A percentile compares a stretch with the other conserved stretches of the same genome.
Conservation (phyloP, 1,284 basidiomycete genomes). For the Amylostereum areolatum region DNA sequence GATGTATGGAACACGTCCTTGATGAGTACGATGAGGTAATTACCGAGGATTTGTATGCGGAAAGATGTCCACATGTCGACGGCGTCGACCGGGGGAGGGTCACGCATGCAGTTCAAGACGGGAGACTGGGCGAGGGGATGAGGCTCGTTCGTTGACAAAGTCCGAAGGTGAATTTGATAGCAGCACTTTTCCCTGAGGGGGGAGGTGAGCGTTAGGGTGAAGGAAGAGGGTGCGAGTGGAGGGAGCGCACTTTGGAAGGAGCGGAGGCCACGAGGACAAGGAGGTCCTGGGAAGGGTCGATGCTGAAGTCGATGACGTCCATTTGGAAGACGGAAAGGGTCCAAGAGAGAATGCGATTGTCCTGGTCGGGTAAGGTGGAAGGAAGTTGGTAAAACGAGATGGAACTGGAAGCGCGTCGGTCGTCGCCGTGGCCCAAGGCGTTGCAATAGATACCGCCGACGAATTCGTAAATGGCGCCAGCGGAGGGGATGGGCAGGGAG, state of each 20-base stretch:
- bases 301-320: constrained; percentile 44
- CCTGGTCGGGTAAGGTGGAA: constrained; percentile 14
- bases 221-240: constrained; percentile 2
- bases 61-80: constrained; percentile 33
- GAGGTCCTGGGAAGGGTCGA: constrained; percentile 47
- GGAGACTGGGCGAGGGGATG: constrained; percentile 36
- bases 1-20: constrained; percentile 8
- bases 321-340: constrained; percentile 32
- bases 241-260: constrained; percentile 30
- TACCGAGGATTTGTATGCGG: constrained; percentile 34
- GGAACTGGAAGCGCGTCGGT: constrained; percentile 19
- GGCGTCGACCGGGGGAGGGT: constrained; percentile 15
- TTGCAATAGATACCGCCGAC: constrained; percentile 42
- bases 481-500: constrained; percentile 32
- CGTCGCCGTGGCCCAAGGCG: constrained; percentile 33
- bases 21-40: constrained; percentile 7
- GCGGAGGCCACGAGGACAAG: constrained; percentile 40
- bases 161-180: constrained; percentile 42
- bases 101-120: constrained; percentile 31
- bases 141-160: constrained; percentile 40
- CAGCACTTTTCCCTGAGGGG: constrained; percentile 29
- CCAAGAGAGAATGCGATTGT: constrained; percentile 20
- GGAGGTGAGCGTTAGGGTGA: not conserved
- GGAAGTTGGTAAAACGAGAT: constrained; percentile 34
- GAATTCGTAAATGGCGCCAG: constrained; percentile 46